Base-by-base conservation (phyloP, 768 basidiomycete genomes). In the Podaxis sp. region DNA sequence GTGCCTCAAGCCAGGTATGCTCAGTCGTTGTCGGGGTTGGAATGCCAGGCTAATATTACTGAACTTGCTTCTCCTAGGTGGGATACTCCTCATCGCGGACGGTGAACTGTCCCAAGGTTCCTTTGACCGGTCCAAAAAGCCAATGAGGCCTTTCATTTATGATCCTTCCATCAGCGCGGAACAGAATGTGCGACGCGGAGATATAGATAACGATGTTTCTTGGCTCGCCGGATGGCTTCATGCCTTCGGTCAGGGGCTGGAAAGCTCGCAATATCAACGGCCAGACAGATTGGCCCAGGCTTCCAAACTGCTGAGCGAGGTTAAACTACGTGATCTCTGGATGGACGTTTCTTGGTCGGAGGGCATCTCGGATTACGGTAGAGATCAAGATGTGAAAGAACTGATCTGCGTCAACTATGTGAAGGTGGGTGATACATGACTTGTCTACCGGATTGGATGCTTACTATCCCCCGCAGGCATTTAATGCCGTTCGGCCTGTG, bases 311-410 rank as follows among this genome's bases (percentile, higher is more conserved):
- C 38, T 55, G 36, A 38, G 15, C 9, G n/a, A 55, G 6, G 36
- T 55, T 8, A 40, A 37, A 24, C 22, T 41, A 6, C 33, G 38
- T 9, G 54, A 55, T 40, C 6, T 55, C 37, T 55, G 54, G 54
- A 55, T 38, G 54, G 55, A 57, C 25, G 55, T 57, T 57, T 57
- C 54, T 13, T 40, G 33, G 37, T 55, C 54, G 54, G 54, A 55
- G 37, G 37, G 38, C 13, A 11, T 36, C n/a, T 22, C 24, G 7
- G 19, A 19, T 19, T 6, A n/a, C 12, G 37, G 37, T 36, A 22
- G 4, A n/a, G 36, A 55, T 12, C 54, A 55, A 15, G 37, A 38
- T 22, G 54, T 55, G 19, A 38, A 55, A 33, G 54, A 41, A 33
- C 22, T 55, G 7, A 55, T 55, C 25, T 55, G 36, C 37, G 24